phyloP scores from a whole-genome alignment of 768 basidiomycete genomes.

The Goffeauzyma gilvescens region DNA sequence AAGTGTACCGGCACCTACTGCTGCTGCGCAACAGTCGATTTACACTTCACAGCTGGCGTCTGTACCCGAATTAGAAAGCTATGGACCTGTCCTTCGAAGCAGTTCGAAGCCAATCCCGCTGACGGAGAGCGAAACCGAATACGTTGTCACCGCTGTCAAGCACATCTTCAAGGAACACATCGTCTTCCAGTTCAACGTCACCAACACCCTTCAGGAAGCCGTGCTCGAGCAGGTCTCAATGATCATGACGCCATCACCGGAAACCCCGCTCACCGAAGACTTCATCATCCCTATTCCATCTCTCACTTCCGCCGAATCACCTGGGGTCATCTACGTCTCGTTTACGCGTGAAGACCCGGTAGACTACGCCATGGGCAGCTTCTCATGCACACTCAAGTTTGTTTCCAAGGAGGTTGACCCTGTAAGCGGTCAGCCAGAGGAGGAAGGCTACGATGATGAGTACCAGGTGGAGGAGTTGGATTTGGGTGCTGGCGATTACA shows the following conservation, averaged over 20 bases:
- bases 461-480: constrained; percentile 95
- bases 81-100: constrained; percentile 76
- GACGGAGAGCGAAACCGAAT: constrained; percentile 94
- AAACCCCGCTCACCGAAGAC: constrained; percentile 64
- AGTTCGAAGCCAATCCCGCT: constrained; percentile 57
- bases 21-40: constrained; percentile 69
- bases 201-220: constrained; percentile 88
- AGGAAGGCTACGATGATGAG: constrained; percentile 97
- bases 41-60: constrained; percentile 70
- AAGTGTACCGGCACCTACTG: constrained; percentile 46
- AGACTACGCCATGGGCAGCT: constrained; percentile 61
- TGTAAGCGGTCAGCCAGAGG: constrained; percentile 81
- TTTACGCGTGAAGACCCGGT: constrained; percentile 67
- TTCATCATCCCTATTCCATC: constrained; percentile 74
- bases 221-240: constrained; percentile 86
- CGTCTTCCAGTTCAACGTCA: constrained; percentile 96
- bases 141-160: constrained; percentile 89
- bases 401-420: constrained; percentile 95
- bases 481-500: constrained; percentile 79
- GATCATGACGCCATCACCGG: constrained; percentile 66
- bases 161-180: constrained; percentile 88
- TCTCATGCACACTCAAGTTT: constrained; percentile 81
- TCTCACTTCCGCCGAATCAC: constrained; percentile 49
- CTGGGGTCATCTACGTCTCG: constrained; percentile 79
- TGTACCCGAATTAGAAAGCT: constrained; percentile 65